Percentiles rank a stretch among this genome's conserved stretches.
Conservation (phyloP, 306 rosid species). For the Neltuma alba region DNA sequence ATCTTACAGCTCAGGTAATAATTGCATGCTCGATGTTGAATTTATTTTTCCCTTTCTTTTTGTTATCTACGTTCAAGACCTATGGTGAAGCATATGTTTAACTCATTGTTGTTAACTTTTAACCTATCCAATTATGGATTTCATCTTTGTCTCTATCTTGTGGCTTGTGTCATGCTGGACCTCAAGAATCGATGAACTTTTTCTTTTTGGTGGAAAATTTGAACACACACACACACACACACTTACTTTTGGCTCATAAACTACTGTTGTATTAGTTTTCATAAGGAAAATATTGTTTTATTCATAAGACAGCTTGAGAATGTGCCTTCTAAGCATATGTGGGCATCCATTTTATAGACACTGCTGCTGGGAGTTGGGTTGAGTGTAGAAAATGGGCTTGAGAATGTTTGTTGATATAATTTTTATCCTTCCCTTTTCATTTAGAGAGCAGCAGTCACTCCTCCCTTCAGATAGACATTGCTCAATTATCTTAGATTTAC, state of each 20-base stretch:
- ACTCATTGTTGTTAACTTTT: slow-evolving; percentile 14
- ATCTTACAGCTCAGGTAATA: slow-evolving; percentile 85
- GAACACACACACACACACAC: not conserved
- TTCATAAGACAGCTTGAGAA: slow-evolving; percentile 4
- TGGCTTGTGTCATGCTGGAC: slow-evolving; percentile 9
- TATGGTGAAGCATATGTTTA: not conserved
- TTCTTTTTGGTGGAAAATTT: not conserved
- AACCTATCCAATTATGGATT: slow-evolving; percentile 4
- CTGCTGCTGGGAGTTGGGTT: not conserved
- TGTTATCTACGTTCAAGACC: not conserved
- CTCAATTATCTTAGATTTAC: slow-evolving; percentile 19
- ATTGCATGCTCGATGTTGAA: not conserved
- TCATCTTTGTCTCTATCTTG: not conserved
- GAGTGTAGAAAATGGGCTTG: slow-evolving; percentile 7
- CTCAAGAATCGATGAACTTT: not conserved
- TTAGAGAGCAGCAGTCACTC: not conserved
- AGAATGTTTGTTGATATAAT: not conserved
- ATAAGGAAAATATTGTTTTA: not conserved
- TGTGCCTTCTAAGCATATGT: slow-evolving; percentile 9
- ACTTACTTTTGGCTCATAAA: slow-evolving; percentile 20
- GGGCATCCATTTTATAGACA: not conserved
- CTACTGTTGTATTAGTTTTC: not conserved
- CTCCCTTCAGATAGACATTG: not conserved
- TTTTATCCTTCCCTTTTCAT: not conserved
- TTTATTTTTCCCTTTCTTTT: not conserved